phyloP scores from a whole-genome alignment of 2,329 filamentous ascomycete species.

The Sarocladium brachiariae region DNA sequence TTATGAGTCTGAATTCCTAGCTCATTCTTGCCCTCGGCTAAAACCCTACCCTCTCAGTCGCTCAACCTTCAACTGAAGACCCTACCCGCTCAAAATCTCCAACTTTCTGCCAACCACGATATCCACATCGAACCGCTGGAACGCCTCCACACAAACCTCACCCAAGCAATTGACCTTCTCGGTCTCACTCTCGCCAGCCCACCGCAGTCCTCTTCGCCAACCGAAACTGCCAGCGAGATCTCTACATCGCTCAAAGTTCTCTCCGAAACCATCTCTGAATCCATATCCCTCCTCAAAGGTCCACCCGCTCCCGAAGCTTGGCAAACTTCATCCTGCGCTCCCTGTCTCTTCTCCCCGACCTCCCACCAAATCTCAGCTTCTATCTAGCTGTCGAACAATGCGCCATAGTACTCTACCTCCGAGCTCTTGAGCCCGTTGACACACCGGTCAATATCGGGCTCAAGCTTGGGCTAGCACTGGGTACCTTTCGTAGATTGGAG shows the following conservation, averaged over 20 bases:
- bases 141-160: constrained; percentile 68
- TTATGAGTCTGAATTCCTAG: background rate
- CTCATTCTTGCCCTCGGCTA: constrained; percentile 6
- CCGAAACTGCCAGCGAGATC: constrained; percentile 43
- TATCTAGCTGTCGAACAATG: constrained; percentile 65
- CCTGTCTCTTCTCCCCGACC: constrained; percentile 36
- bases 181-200: constrained; percentile 60
- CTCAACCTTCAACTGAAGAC: constrained; percentile 72
- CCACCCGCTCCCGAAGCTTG: constrained; percentile 35
- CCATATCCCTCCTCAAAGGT: constrained; percentile 50
- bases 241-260: constrained; percentile 50
- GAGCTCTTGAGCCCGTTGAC: constrained; percentile 62
- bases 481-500: constrained; percentile 54
- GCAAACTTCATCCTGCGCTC: constrained; percentile 36
- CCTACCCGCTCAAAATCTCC: constrained; percentile 45
- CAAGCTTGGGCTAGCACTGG: constrained; percentile 65
- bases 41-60: constrained; percentile 44
- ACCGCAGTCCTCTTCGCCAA: background rate
- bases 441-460: constrained; percentile 54
- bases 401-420: constrained; percentile 60
- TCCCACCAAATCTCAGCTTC: constrained; percentile 63
- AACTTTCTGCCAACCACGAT: constrained; percentile 36
- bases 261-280: constrained; percentile 45
- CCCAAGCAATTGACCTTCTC: constrained; percentile 75
- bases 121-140: constrained; percentile 64